Base-by-base conservation (phyloP, 202 grass and related monocot species). In the Setaria italica region DNA sequence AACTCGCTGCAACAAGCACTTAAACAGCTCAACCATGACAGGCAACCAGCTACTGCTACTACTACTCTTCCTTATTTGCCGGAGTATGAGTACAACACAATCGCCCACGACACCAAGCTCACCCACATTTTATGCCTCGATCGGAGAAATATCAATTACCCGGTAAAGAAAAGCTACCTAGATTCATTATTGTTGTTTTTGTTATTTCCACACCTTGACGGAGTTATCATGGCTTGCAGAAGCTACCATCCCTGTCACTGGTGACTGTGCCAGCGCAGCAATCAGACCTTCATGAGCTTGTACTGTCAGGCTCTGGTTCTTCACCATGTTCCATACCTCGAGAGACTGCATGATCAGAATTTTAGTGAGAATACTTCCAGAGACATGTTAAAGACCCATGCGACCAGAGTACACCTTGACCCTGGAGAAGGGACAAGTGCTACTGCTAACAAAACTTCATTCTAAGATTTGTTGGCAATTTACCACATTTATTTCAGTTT, bases 181-280 rank as follows among this genome's bases (percentile, higher is more conserved):
- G 71, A 60, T 67, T 19, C 72, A 37, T 74, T 43, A 15, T 78
- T 37, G 9, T 35, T 62, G 16, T 69, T 81, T 65, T 30, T 70
- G 80, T 90, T 94, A 99, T 85, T 97, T 99, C 97, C 97, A 99
- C 83, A 99, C 63, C 78, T 99, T 99, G 13, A 99, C 97, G 33
- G 97, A 97, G 43, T 91, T 85, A 82, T 99, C 97, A 19, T 99
- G 97, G 87, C 94, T 99, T 7, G 92, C 94, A 47, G 97, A 99
- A 65, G 97, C 97, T 19, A 99, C 89, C 94, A 93, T 99, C 45
- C 97, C 94, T 17, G 87, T 94, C 37, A 74, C 85, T 11, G 86
- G 89, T 30, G 97, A 97, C 64, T 99, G 92, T 4, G 97, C 92
- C 77, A 99, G 30, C 15, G 92, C 80, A 0, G 92, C 94, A 25